Evolutionary conservation across 2,329 filamentous ascomycete genomes (phyloP).

Genomic region (Phyllosticta citriasiana): DNA sequence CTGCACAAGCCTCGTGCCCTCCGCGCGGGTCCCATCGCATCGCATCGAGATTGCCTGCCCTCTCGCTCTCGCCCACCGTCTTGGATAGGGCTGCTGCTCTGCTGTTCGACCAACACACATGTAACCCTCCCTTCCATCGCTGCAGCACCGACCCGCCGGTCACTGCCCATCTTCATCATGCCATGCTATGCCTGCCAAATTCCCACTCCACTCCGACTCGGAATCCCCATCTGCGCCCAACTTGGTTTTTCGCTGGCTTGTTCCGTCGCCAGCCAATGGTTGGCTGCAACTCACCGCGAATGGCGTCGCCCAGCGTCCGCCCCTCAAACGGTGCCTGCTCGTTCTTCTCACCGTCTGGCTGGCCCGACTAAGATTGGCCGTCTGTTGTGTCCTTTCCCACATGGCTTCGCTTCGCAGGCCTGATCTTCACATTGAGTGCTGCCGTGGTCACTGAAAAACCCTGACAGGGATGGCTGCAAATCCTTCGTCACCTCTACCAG

Average conservation of each 20-base stretch:
- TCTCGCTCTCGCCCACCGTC: background rate
- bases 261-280: background rate
- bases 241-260: background rate
- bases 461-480: background rate
- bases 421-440: background rate
- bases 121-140: background rate
- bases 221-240: background rate
- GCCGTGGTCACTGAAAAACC: background rate
- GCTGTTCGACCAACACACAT: background rate
- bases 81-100: background rate
- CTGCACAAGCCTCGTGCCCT: too few species aligned
- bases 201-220: background rate
- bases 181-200: too few species aligned
- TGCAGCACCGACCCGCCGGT: background rate
- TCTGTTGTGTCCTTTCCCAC: background rate
- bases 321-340: background rate
- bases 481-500: background rate
- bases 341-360: background rate
- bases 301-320: background rate
- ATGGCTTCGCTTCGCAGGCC: too few species aligned
- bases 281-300: background rate
- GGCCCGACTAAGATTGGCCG: background rate
- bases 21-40: too few species aligned
- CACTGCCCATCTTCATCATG: too few species aligned
- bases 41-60: background rate